Evolutionary conservation across 768 basidiomycete species (phyloP).

Genomic region (Pleurotus djamor): DNA sequence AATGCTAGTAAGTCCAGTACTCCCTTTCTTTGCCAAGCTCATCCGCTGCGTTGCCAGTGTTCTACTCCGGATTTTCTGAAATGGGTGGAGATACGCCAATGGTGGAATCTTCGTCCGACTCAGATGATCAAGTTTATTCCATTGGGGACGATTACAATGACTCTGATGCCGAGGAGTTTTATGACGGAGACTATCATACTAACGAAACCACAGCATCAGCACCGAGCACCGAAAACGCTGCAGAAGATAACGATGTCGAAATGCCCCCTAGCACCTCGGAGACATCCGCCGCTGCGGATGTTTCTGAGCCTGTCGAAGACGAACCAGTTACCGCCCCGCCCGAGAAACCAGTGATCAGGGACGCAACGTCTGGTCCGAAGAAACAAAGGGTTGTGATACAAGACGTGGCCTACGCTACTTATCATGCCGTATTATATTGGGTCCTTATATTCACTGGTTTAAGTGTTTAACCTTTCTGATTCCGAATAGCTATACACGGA

Average conservation of each 20-base stretch:
- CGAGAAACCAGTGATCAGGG: slow-evolving; percentile 14
- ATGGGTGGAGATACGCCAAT: slow-evolving; percentile 27
- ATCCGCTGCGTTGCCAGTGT: slow-evolving; percentile 45
- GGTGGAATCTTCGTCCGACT: not conserved
- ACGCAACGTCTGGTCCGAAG: not conserved
- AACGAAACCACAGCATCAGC: not conserved
- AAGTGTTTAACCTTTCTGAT: slow-evolving; percentile 1
- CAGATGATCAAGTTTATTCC: slow-evolving; percentile 11
- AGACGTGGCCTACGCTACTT: slow-evolving; percentile 46
- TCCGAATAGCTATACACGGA: slow-evolving; percentile 75
- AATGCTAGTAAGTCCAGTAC: slow-evolving; percentile 49
- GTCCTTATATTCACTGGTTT: slow-evolving; percentile 35
- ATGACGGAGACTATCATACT: not conserved
- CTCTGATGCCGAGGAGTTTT: slow-evolving; percentile 27
- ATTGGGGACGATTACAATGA: slow-evolving; percentile 51
- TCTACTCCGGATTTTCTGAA: slow-evolving; percentile 69
- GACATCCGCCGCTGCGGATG: no score
- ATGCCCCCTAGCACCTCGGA: no score
- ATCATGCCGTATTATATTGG: slow-evolving; percentile 64
- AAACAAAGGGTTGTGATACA: slow-evolving; percentile 40
- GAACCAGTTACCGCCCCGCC: slow-evolving; percentile 13
- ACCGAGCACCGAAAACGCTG: no score
- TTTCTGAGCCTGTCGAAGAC: not conserved
- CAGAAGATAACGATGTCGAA: no score
- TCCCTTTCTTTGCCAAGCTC: not conserved